Conservation (phyloP, 1,284 basidiomycete genomes). For the Porodaedalea pini region DNA sequence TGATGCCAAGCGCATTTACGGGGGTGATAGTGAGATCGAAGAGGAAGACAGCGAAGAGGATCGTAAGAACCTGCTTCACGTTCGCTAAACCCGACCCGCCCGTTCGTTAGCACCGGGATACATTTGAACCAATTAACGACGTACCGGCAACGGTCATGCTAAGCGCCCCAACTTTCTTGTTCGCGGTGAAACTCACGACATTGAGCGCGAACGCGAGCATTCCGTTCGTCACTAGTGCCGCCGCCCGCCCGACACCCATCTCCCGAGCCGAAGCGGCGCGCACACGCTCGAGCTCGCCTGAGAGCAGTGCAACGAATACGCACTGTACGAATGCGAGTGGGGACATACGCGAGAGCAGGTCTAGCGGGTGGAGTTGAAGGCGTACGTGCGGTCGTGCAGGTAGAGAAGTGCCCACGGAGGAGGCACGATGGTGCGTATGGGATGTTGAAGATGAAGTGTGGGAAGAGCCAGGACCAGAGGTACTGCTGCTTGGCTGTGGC, state of each 20-base stretch:
- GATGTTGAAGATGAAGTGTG: conserved; percentile 23
- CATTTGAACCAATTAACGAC: conserved; percentile 24
- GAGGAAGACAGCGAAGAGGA: conserved; percentile 77
- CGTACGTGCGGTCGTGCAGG: conserved; percentile 40
- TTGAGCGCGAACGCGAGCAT: conserved; percentile 87
- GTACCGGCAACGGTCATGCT: conserved; percentile 85
- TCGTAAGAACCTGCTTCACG: conserved; percentile 92
- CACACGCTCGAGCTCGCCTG: conserved; percentile 75
- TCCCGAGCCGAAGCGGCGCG: conserved; percentile 47
- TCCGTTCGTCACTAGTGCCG: conserved; percentile 73
- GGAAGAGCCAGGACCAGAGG: conserved; percentile 21
- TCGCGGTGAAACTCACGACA: conserved; percentile 88
- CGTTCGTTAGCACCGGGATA: background rate
- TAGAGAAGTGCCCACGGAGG: conserved; percentile 18
- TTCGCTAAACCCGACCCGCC: conserved; percentile 61
- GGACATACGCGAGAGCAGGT: conserved; percentile 80
- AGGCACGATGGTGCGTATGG: conserved; percentile 23
- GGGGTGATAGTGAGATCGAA: conserved; percentile 80
- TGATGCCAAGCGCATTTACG: conserved; percentile 77
- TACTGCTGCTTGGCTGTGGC: conserved; percentile 21
- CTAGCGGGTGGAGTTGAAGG: conserved; percentile 73
- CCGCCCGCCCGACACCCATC: conserved; percentile 47
- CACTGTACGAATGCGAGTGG: conserved; percentile 89
- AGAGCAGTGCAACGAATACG: conserved; percentile 66
- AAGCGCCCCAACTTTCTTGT: conserved; percentile 81